Percentiles rank a stretch among this genome's conserved stretches.
Evolutionary conservation across 2,329 filamentous ascomycete species (phyloP).

Genomic region (Biscogniauxia sp.): DNA sequence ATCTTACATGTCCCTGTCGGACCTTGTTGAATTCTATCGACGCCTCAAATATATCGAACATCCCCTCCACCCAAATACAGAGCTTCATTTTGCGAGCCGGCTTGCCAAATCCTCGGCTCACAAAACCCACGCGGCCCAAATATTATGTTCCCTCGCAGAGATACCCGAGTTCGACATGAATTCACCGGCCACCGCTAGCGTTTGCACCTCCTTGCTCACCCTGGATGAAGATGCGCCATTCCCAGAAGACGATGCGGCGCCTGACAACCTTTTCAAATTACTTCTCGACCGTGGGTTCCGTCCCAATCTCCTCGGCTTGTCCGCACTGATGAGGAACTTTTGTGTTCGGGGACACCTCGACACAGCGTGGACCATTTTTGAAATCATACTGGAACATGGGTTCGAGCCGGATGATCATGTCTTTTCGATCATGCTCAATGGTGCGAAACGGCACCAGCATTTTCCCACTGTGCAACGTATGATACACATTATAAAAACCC

Average conservation of each 20-base stretch:
- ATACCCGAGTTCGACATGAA: conserved; percentile 44
- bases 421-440: conserved; percentile 67
- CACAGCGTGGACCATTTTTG: conserved; percentile 64
- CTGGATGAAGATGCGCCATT: conserved; percentile 33
- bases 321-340: conserved; percentile 69
- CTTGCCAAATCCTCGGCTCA: conserved; percentile 40
- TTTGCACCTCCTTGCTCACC: conserved; percentile 59
- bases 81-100: conserved; percentile 45
- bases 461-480: conserved; percentile 53
- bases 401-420: conserved; percentile 64
- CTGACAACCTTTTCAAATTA: conserved; percentile 51
- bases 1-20: conserved; percentile 5
- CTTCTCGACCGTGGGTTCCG: conserved; percentile 60
- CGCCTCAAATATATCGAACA: conserved; percentile 20
- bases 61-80: conserved; percentile 37
- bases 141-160: conserved; percentile 39
- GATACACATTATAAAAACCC: conserved; percentile 49
- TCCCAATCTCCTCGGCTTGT: conserved; percentile 63
- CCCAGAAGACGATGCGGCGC: conserved; percentile 43
- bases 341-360: conserved; percentile 61
- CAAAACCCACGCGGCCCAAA: conserved; percentile 43
- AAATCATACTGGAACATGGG: conserved; percentile 57
- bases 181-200: conserved; percentile 45
- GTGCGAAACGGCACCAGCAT: conserved; percentile 60
- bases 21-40: conserved; percentile 20